phyloP scores from a whole-genome alignment of 2,329 filamentous ascomycete species.

The Penicillium freii region DNA sequence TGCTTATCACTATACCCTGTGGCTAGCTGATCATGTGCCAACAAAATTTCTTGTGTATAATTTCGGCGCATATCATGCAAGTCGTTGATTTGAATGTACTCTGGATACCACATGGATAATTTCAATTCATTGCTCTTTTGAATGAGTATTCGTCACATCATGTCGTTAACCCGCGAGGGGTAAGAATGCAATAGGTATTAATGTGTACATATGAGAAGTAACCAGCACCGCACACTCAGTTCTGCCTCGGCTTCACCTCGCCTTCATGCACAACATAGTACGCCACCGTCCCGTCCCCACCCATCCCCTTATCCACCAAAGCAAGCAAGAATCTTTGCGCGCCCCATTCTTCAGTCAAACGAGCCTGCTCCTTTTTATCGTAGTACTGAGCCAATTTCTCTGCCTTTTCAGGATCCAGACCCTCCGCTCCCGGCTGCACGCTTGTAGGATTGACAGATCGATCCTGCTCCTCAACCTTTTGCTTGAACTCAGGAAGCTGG shows the following conservation, averaged over 20 bases:
- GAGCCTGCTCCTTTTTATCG: conserved; percentile 26
- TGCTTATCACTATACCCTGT: conserved; percentile 32
- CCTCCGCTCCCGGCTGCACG: conserved; percentile 8
- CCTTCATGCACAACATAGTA: conserved; percentile 66
- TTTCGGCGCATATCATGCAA: conserved; percentile 9
- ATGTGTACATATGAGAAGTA: conserved; percentile 1
- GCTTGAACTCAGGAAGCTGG: conserved; percentile 1
- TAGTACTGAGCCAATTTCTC: conserved; percentile 34
- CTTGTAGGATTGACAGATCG: conserved; percentile 1
- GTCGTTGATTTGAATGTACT: background rate
- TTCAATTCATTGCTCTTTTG: conserved; percentile 2
- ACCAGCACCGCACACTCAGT: conserved; percentile 38
- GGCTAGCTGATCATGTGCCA: conserved; percentile 7
- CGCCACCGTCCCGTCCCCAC: conserved; percentile 60
- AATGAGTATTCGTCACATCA: conserved; percentile 21
- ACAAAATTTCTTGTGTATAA: conserved; percentile 14
- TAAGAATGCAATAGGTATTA: conserved; percentile 3
- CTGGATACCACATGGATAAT: conserved; percentile 2
- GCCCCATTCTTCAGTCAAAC: conserved; percentile 40
- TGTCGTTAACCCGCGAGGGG: background rate
- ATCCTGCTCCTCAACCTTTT: conserved; percentile 2
- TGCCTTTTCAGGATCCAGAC: conserved; percentile 24
- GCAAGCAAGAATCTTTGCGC: conserved; percentile 58
- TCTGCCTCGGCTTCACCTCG: conserved; percentile 63
- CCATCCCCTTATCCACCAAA: conserved; percentile 51